Evolutionary conservation across 805 yeast species (phyloP).

Genomic region (Groenewaldozyma salmanticensis): DNA sequence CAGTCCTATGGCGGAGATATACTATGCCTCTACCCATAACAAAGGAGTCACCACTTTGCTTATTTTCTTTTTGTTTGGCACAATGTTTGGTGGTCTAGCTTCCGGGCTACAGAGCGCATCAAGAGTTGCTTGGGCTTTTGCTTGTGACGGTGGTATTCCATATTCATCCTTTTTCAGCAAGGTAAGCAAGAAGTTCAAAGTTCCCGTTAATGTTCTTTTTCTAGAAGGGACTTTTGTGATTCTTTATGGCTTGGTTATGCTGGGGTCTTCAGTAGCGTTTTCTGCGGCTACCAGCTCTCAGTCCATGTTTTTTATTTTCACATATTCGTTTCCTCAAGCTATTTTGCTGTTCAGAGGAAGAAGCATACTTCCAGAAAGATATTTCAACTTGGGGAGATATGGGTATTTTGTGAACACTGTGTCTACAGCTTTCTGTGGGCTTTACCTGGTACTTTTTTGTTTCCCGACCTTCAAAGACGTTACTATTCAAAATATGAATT

Average conservation of each 20-base stretch:
- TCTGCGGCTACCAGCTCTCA: constrained; percentile 2
- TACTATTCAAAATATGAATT: constrained; percentile 2
- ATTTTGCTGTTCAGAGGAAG: background rate
- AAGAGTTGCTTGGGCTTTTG: constrained; percentile 2
- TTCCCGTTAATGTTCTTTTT: constrained; percentile 1
- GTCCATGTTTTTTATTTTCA: constrained; percentile 3
- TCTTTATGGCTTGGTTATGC: constrained; percentile 2
- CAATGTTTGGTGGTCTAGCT: constrained; percentile 2
- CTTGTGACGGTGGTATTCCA: constrained; percentile 2
- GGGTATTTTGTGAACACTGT: constrained; percentile 1
- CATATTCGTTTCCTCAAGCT: constrained; percentile 2
- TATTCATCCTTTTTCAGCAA: background rate
- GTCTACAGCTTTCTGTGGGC: constrained; percentile 1
- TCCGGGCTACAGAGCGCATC: constrained; percentile 1
- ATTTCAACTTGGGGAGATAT: constrained; percentile 2
- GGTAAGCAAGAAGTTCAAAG: background rate
- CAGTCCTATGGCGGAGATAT: constrained; percentile 1
- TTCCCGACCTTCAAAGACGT: background rate
- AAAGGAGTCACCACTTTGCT: background rate
- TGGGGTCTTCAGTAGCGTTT: constrained; percentile 2
- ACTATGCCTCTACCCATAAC: constrained; percentile 1
- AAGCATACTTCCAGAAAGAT: constrained; percentile 1
- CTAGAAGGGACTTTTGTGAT: background rate
- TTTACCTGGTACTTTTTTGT: constrained; percentile 1
- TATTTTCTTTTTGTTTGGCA: constrained; percentile 1